These are phyloP conservation scores for Aureobasidium zeae DNA, from an alignment of 2,329 filamentous ascomycete genomes.

Conservation along the genomic window DNA sequence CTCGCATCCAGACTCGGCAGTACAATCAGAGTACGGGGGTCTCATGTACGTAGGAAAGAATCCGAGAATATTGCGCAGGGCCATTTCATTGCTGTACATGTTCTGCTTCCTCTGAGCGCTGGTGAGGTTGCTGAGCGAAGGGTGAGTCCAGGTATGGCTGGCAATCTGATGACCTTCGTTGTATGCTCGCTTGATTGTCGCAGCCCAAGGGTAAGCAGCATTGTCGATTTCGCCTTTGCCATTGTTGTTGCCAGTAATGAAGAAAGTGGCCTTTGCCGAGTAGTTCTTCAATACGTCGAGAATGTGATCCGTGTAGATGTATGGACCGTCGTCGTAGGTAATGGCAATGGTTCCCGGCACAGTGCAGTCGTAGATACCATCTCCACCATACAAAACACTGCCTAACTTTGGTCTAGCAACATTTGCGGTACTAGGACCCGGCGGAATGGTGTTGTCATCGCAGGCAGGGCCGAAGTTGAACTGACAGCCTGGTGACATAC, in stretches of 20 bases:
- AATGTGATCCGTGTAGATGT: slow-evolving; percentile 60
- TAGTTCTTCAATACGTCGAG: slow-evolving; percentile 55
- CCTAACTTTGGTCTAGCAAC: slow-evolving; percentile 47
- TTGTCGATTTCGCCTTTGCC: slow-evolving; percentile 49
- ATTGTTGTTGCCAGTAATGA: slow-evolving; percentile 59
- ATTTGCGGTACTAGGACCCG: slow-evolving; percentile 47
- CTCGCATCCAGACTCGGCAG: slow-evolving; percentile 32
- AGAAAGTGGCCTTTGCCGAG: slow-evolving; percentile 71
- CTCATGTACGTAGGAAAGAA: slow-evolving; percentile 48
- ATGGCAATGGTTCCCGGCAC: slow-evolving; percentile 56
- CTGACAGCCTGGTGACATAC: slow-evolving; percentile 52
- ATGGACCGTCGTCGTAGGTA: slow-evolving; percentile 81
- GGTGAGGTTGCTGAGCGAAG: slow-evolving; percentile 39
- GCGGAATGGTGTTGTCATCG: slow-evolving; percentile 47
- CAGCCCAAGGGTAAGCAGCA: slow-evolving; percentile 35
- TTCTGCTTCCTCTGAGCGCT: slow-evolving; percentile 37
- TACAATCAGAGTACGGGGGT: slow-evolving; percentile 41
- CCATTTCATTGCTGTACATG: slow-evolving; percentile 48
- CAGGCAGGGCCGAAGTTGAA: slow-evolving; percentile 53
- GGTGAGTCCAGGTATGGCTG: slow-evolving; percentile 49
- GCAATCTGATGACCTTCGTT: slow-evolving; percentile 52
- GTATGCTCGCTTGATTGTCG: slow-evolving; percentile 48
- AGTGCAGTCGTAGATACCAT: slow-evolving; percentile 48
- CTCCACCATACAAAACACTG: slow-evolving; percentile 46
- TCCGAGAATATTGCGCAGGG: slow-evolving; percentile 46